phyloP scores from a whole-genome alignment of 352 stramenopile species.

The Globisporangium uncinulatum region DNA sequence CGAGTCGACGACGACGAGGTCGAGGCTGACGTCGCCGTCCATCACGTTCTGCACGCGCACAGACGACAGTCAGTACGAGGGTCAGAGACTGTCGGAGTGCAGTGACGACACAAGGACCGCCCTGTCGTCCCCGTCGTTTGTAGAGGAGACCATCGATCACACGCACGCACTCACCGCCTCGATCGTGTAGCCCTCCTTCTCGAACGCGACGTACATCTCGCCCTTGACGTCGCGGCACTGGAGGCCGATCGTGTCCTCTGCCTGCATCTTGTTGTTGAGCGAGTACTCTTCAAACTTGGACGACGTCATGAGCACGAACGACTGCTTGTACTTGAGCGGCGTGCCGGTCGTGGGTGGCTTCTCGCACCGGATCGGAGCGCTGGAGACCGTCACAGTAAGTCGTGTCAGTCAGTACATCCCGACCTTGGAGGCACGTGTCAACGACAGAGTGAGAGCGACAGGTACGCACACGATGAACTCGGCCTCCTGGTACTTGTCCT shows the following conservation, averaged over 20 bases:
- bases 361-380: slow-evolving; percentile 35
- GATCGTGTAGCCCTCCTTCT: slow-evolving; percentile 44
- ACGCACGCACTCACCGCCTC: slow-evolving; percentile 22
- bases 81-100: too few species aligned
- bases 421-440: too few species aligned
- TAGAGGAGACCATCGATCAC: neutral
- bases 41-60: slow-evolving; percentile 26
- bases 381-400: slow-evolving; percentile 1
- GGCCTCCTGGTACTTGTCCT: slow-evolving; percentile 37
- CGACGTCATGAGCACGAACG: slow-evolving; percentile 59
- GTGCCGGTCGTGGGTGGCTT: slow-evolving; percentile 42
- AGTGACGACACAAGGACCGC: neutral
- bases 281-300: slow-evolving; percentile 59
- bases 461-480: slow-evolving; percentile 66
- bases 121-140: neutral
- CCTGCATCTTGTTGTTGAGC: slow-evolving; percentile 72
- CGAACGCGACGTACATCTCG: slow-evolving; percentile 63
- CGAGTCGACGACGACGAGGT: slow-evolving; percentile 57
- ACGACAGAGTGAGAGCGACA: too few species aligned
- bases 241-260: slow-evolving; percentile 49
- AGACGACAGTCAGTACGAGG: too few species aligned
- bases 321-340: slow-evolving; percentile 54
- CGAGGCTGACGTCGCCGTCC: slow-evolving; percentile 32
- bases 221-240: slow-evolving; percentile 47
- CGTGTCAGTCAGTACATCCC: too few species aligned